Base-by-base conservation (phyloP, 805 yeast species). In the Isabelozyma heimii region DNA sequence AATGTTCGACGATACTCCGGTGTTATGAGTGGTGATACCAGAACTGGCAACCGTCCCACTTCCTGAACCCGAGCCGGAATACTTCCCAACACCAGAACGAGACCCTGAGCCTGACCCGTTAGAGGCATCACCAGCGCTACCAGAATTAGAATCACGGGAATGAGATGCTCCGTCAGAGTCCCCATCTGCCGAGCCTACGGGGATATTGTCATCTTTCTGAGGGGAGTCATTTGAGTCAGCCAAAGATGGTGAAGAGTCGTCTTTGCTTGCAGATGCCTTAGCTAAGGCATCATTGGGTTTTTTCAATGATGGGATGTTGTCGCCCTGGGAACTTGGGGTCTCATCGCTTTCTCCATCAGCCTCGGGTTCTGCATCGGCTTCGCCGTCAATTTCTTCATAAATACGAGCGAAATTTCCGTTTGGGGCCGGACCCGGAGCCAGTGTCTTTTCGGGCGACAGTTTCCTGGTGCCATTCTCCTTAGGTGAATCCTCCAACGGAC, bases 101-200 rank as follows among this genome's bases (percentile, higher is more conserved):
- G 43, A 40, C 43, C 27, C 44, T 3, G 55, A 50, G 12, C 49
- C 50, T 13, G 52, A 44, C 10, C 43, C 49, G 5, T 47, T 43
- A 8, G 49, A 47, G 28, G 44, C 47, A 44, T 43, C 43, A 39
- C 8, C 47, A 46, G n/a, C 37, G 35, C 17, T 42, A 39, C 38
- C 52, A 13, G 40, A 38, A 9, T 38, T 17, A 14, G 40, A 15
- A 14, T 10, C 24, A 3, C 24, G 17, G 3, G 40, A 38, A 1
- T 38, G 10, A 5, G 8, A 15, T 2, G 40, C 40, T 38, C 40
- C 40, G 14, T 38, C 24, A 38, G 40, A 38, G 12, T 38, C 40
- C 12, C 24, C 40, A 10, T 17, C 40, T 9, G 40, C 24, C 4
- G 24, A 17, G 12, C 24, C 40, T 12, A 15, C 40, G 14, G 40